Evolutionary conservation across 2,329 filamentous ascomycete species (phyloP).

Genomic region (Aspergillus viridinutans): DNA sequence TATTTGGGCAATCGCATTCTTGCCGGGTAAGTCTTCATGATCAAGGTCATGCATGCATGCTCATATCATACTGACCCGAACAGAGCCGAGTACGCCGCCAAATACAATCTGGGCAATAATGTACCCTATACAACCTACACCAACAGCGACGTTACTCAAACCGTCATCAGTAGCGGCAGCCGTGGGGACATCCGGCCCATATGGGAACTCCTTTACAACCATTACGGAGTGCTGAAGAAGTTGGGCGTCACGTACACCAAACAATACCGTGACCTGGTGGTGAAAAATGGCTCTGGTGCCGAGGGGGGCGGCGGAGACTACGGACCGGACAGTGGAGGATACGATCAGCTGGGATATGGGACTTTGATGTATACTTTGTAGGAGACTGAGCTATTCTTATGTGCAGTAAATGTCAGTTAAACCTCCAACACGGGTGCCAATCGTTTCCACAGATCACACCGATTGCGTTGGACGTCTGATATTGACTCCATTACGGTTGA

Average conservation of each 20-base stretch:
- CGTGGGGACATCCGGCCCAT: constrained; percentile 37
- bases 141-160: constrained; percentile 36
- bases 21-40: constrained; percentile 23
- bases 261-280: constrained; percentile 35
- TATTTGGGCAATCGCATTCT: constrained; percentile 33
- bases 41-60: too few species aligned
- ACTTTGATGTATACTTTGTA: constrained; percentile 27
- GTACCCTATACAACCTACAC: constrained; percentile 42
- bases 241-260: constrained; percentile 36
- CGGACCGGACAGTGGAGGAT: constrained; percentile 39
- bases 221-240: constrained; percentile 39
- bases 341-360: constrained; percentile 38
- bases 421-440: constrained; percentile 1
- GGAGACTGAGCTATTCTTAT: too few species aligned
- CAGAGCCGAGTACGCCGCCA: constrained; percentile 21
- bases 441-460: background rate
- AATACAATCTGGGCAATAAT: constrained; percentile 42
- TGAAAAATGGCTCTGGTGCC: constrained; percentile 29
- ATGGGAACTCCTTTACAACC: constrained; percentile 39
- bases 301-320: constrained; percentile 47
- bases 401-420: background rate
- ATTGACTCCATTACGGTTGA: constrained; percentile 7
- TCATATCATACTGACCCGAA: background rate
- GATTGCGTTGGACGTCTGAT: background rate
- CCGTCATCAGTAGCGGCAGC: constrained; percentile 26